These are phyloP conservation scores for Wallacemonas sp. DNA, from an alignment of 208 protist species.

Conservation along the genomic window DNA sequence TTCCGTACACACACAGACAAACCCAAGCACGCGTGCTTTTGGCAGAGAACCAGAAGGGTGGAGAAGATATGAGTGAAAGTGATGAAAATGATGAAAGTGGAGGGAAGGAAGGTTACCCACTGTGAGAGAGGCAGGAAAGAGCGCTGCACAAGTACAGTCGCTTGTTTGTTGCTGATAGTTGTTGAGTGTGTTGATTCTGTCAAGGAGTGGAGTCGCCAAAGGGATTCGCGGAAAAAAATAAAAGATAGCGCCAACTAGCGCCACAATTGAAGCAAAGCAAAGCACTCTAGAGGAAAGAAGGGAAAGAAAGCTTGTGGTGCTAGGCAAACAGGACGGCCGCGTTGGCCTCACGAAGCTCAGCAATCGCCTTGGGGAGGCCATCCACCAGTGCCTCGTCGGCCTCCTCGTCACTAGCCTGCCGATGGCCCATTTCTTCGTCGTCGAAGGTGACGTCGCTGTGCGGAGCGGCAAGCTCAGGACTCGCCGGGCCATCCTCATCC, in stretches of 20 bases:
- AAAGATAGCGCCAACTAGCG: not conserved
- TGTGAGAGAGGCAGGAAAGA: too few species aligned
- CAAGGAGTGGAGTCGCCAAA: too few species aligned
- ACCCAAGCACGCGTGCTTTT: not conserved
- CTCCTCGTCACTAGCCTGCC: conserved; percentile 1
- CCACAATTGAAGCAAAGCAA: not conserved
- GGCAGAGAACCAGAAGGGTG: too few species aligned
- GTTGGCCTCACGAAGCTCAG: conserved; percentile 1
- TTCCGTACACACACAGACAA: not conserved
- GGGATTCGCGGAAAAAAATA: conserved; percentile 21
- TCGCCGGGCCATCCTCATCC: conserved; percentile 5
- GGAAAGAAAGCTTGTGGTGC: not conserved
- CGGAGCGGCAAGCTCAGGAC: not conserved
- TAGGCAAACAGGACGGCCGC: not conserved
- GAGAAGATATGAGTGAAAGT: not conserved
- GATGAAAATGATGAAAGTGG: not conserved
- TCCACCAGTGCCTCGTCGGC: conserved; percentile 17
- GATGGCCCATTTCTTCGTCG: conserved; percentile 24
- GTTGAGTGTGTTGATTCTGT: conserved; percentile 4
- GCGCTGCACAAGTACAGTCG: too few species aligned
- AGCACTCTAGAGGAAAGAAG: not conserved
- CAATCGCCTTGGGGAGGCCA: not conserved
- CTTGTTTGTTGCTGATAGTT: not conserved
- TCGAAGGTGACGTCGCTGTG: conserved; percentile 18
- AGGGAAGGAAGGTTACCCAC: too few species aligned